Base-by-base conservation (phyloP, 2,329 filamentous ascomycete species). In the Trichoderma lentiforme region DNA sequence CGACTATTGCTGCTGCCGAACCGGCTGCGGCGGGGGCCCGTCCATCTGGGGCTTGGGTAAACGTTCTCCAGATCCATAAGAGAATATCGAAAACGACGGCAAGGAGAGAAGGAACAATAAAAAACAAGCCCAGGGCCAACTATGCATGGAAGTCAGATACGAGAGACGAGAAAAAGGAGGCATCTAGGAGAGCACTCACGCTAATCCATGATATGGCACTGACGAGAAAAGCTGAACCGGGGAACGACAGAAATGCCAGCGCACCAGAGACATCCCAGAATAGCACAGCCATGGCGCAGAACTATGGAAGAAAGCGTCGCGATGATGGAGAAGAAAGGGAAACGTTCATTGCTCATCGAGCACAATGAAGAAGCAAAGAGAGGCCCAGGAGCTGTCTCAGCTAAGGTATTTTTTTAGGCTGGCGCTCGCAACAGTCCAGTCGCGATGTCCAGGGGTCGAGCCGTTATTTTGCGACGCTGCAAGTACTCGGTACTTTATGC, bases 1-100 rank as follows among this genome's bases (percentile, higher is more conserved):
- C 39, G 34, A 56, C 8, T 12, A 32, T 63, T 24, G 58, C 24
- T 57, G 53, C 24, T 24, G 30, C 58, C 36, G 71, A 14, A 30
- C 53, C 66, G 53, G 43, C 43, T 51, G 26, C 14, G 7, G 36
- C 71, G 30, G 64, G 57, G n/a, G 32, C 34, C 28, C 57, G 67
- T 36, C 51, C 60, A 53, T 72, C 30, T 26, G 51, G 56, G 39
- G n/a, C 36, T 43, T 66, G 64, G 71, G 75, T 78, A 71, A 76
- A 77, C 11, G 84, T 80, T 74, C 87, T 83, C 83, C 85, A 89
- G 53, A 86, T 73, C 86, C 87, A 89, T 34, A 89, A 81, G 30
- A 80, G 77, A 63, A 89, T 76, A 76, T 89, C 87, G 74, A 87
- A 83, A 34, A 83, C 73, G 71, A 89, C 81, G 34, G 88, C 78